Evolutionary conservation across 179 eudicot species (phyloP).

Genomic region (Monotropa hypopitys): DNA sequence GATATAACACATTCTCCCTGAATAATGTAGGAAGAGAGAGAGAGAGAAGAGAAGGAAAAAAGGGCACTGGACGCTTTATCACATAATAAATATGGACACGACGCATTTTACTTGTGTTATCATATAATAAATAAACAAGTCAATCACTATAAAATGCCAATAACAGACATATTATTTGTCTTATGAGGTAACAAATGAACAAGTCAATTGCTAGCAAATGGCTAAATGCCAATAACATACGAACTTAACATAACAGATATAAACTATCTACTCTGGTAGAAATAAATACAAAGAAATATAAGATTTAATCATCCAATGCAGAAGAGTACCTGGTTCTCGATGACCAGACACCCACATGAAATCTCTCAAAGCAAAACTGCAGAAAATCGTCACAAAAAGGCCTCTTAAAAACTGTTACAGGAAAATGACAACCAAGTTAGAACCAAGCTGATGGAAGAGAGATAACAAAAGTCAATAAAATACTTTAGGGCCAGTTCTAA

Average conservation of each 20-base stretch:
- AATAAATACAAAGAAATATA: neutral
- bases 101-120: neutral
- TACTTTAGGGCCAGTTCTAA: conserved; percentile 8
- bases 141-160: neutral
- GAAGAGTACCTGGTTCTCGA: conserved; percentile 47
- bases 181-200: neutral
- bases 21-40: neutral
- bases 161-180: neutral
- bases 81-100: neutral
- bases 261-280: neutral
- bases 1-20: neutral
- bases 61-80: neutral
- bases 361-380: conserved; percentile 57
- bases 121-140: neutral
- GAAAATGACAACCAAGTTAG: conserved; percentile 11
- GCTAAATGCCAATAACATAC: neutral
- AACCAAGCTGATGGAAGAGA: neutral
- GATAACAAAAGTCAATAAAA: neutral
- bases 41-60: neutral
- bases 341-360: conserved; percentile 67
- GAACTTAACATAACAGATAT: neutral
- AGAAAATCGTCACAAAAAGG: conserved; percentile 64
- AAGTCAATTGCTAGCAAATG: neutral
- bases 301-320: neutral
- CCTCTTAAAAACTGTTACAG: conserved; percentile 63